Base-by-base conservation (phyloP, 1,139 yeast species). In the Arxiozyma bovina region DNA sequence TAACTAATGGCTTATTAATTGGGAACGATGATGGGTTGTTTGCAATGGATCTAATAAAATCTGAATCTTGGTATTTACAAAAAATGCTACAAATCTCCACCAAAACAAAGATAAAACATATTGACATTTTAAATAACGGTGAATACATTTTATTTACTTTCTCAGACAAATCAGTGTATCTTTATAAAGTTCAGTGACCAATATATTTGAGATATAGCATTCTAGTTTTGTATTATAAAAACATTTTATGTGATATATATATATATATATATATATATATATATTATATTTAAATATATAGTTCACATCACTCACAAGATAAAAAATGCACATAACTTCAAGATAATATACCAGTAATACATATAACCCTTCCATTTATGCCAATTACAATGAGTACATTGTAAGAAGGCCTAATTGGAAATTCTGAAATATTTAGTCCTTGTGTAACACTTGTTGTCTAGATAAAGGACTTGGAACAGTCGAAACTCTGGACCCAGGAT, bases 1-100 rank as follows among this genome's bases (percentile, higher is more conserved):
- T 64, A 17, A 57, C 58, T 17, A 62, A 61, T 48, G 93, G 93
- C 0, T 57, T 85, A 0, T 81, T 93, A 85, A 74, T 84, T 0
- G 75, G 81, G 50, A 84, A 89, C 9, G 94, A 86, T 61, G 88
- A 82, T 61, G 95, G 94, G 0, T 58, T 72, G 0, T 67, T 84
- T 18, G 93, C 88, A 0, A 61, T 83, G 11, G 85, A 83, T 63
- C 67, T 77, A 25, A 58, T 61, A 12, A 64, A 66, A 4, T 77
- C 77, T 1, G 69, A 66, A 11, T 72, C 68, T 25, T 68, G 72
- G 62, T 54, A 58, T 52, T 71, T 59, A 38, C 43, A 43, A 17
- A 43, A 45, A 27, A 42, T 45, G 22, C 25, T 45, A 12, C 18
- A 38, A 7, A 15, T 46, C 30, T 25, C 49, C 1, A 9, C 15